phyloP scores from a whole-genome alignment of 1,284 basidiomycete species.

The Stygiomarasmius scandens region DNA sequence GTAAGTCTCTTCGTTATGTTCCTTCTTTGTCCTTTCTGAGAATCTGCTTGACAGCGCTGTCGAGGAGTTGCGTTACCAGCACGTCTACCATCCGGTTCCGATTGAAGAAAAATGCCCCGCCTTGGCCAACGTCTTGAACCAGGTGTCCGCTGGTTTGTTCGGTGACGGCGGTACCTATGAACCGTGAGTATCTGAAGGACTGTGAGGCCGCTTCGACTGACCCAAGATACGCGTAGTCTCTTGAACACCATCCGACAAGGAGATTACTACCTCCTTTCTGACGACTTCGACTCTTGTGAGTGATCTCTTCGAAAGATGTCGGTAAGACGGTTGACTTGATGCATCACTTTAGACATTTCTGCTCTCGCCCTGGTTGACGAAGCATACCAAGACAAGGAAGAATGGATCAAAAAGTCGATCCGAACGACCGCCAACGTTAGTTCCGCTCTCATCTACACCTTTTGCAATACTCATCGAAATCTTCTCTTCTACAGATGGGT shows the following conservation, averaged over 20 bases:
- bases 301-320: too few species aligned
- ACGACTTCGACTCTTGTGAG: slow-evolving; percentile 90
- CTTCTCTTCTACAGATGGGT: slow-evolving; percentile 70
- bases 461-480: background rate
- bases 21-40: background rate
- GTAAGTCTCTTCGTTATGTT: slow-evolving; percentile 27
- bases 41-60: slow-evolving; percentile 48
- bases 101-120: slow-evolving; percentile 82
- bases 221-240: slow-evolving; percentile 44
- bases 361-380: slow-evolving; percentile 86
- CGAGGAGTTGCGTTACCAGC: slow-evolving; percentile 82
- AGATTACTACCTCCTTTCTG: slow-evolving; percentile 83
- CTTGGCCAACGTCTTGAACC: slow-evolving; percentile 73
- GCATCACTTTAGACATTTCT: slow-evolving; percentile 73
- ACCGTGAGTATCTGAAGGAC: slow-evolving; percentile 50
- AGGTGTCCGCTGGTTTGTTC: slow-evolving; percentile 74
- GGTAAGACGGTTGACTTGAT: too few species aligned
- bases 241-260: slow-evolving; percentile 77
- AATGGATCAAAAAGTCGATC: slow-evolving; percentile 93
- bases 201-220: slow-evolving; percentile 7
- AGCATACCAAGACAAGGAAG: slow-evolving; percentile 77
- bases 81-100: slow-evolving; percentile 79
- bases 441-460: slow-evolving; percentile 5
- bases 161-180: slow-evolving; percentile 80
- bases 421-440: slow-evolving; percentile 74